phyloP scores from a whole-genome alignment of 371 early-diverging fungal species.

The Thermomucor indicae-seudaticae region DNA sequence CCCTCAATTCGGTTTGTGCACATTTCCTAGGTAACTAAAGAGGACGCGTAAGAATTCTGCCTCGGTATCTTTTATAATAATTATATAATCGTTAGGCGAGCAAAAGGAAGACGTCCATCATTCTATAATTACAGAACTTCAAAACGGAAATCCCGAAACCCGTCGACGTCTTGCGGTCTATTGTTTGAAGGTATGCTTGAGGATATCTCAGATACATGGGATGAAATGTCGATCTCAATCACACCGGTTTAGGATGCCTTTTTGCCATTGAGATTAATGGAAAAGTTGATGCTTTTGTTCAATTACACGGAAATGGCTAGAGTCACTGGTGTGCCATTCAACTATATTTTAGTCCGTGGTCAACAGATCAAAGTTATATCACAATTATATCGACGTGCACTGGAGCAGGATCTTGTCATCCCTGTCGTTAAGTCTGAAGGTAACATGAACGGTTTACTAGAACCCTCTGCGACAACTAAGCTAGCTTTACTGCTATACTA shows the following conservation, averaged over 20 bases:
- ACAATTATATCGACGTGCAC: conserved; percentile 93
- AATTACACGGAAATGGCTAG: conserved; percentile 99
- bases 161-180: conserved; percentile 97
- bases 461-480: too few relatives aligned
- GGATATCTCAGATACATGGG: conserved; percentile 29
- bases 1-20: conserved; percentile 97
- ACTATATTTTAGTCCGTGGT: conserved; percentile 94
- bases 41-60: neutral
- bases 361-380: conserved; percentile 98
- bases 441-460: too few relatives aligned
- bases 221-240: neutral
- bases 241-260: conserved; percentile 78
- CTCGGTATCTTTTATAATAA: neutral
- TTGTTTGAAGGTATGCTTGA: conserved; percentile 91
- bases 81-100: conserved; percentile 58
- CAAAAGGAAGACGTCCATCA: conserved; percentile 99
- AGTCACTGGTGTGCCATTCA: conserved; percentile 98
- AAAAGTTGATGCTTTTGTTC: conserved; percentile 96
- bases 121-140: conserved; percentile 96
- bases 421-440: conserved; percentile 86
- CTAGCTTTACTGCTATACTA: conserved; percentile 5
- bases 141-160: conserved; percentile 94
- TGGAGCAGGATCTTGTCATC: conserved; percentile 83
- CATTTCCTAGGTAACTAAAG: conserved; percentile 80
- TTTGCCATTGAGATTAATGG: conserved; percentile 95